Base-by-base conservation (phyloP, 1,139 yeast genomes). In the Yamadazyma sp. region DNA sequence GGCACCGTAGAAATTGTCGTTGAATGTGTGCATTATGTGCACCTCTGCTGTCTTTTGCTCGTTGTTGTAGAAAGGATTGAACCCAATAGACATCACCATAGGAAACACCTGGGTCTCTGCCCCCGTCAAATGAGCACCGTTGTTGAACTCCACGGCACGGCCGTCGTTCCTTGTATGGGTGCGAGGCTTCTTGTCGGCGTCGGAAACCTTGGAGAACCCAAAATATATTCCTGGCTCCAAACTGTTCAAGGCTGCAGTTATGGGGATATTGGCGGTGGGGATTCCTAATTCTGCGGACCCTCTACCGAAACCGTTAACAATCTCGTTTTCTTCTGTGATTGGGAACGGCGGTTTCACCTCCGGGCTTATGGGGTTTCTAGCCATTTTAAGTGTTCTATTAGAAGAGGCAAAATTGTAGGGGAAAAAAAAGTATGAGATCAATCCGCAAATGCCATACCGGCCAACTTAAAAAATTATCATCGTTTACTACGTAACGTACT, bases 61-160 rank as follows among this genome's bases (percentile, higher is more conserved):
- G 62, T 92, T 91, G 24, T 83, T 76, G 62, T 83, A 94, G 61
- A 84, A 92, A 14, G 98, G 98, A 57, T 92, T 94, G 87, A 89
- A 88, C 1, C 99, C 99, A 20, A 94, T 77, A 15, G 96, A 87
- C 87, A 91, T 84, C 16, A 91, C 98, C 84, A 89, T 88, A 0
- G 97, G 97, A 22, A 81, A 69, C 1, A 72, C 73, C 11, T 62
- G 62, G 35, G 76, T 77, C 10, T 70, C 74, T 1, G 54, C 55
- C 0, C 50, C 56, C 2, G 51, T 43, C 31, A 88, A 60, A 15
- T 61, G 54, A 8, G 64, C 52, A 1, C 97, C 97, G 55, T 79
- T 79, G 48, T 82, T 83, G 57, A 82, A 76, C 43, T 66, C 61
- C 29, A 86, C 66, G 25, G 56, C 52, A 9, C 64, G 56, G 5